Evolutionary conservation across 176 grass and related monocot species (phyloP).

Genomic region (Cenchrus fungigraminus): DNA sequence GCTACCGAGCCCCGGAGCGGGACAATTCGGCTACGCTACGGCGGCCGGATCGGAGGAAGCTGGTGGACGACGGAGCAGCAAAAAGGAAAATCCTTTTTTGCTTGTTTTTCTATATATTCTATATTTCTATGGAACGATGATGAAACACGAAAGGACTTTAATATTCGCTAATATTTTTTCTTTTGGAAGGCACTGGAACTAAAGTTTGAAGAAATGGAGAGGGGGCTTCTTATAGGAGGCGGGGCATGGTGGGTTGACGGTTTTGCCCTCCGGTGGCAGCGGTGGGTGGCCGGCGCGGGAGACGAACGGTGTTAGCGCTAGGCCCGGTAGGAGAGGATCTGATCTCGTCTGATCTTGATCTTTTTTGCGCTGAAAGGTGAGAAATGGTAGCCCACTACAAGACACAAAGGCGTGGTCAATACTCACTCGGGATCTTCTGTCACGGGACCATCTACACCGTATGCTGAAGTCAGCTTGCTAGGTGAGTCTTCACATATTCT

Average conservation of each 20-base stretch:
- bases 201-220: conserved; percentile 72
- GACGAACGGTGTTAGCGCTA: conserved; percentile 40
- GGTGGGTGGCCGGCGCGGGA: conserved; percentile 32
- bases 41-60: conserved; percentile 24
- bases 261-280: conserved; percentile 38
- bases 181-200: conserved; percentile 50
- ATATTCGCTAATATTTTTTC: conserved; percentile 44
- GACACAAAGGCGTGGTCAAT: conserved; percentile 21
- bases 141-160: background rate
- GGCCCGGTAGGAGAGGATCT: conserved; percentile 20
- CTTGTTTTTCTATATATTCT: conserved; percentile 11
- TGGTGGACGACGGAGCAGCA: conserved; percentile 18
- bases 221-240: conserved; percentile 63
- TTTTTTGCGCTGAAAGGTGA: conserved; percentile 34
- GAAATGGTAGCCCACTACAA: background rate
- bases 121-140: background rate
- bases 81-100: conserved; percentile 16
- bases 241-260: background rate
- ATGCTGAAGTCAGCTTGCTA: background rate
- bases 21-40: conserved; percentile 46
- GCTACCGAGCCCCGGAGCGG: conserved; percentile 10
- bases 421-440: conserved; percentile 32
- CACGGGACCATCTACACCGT: background rate
- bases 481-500: background rate
- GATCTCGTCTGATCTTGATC: conserved; percentile 24